phyloP scores from a whole-genome alignment of 352 stramenopile species.

The Elongisporangium anandrum region DNA sequence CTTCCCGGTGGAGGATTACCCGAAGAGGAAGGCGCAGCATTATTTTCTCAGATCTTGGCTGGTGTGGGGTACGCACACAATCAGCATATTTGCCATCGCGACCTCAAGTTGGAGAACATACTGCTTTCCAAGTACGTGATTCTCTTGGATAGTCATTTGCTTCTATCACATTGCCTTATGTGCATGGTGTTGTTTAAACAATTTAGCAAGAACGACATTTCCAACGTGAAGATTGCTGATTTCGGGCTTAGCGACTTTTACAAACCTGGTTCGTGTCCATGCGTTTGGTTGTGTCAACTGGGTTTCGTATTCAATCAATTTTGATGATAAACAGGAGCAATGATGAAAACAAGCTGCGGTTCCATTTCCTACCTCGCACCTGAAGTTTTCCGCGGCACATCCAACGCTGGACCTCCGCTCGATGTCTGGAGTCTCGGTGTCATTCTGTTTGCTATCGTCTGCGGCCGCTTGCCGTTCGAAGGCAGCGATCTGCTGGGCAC shows the following conservation, averaged over 20 bases:
- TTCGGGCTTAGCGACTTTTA: slow-evolving; percentile 88
- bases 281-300: background rate
- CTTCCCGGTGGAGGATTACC: slow-evolving; percentile 38
- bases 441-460: slow-evolving; percentile 85
- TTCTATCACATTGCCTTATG: background rate
- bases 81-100: slow-evolving; percentile 87
- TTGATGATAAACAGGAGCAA: slow-evolving; percentile 26
- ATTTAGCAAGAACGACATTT: slow-evolving; percentile 81
- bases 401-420: slow-evolving; percentile 78
- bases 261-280: slow-evolving; percentile 38
- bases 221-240: slow-evolving; percentile 83
- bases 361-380: slow-evolving; percentile 85
- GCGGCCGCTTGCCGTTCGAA: slow-evolving; percentile 80
- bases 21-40: slow-evolving; percentile 54
- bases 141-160: background rate
- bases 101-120: slow-evolving; percentile 89
- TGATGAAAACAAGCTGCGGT: slow-evolving; percentile 86
- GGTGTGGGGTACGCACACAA: slow-evolving; percentile 86
- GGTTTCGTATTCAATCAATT: background rate
- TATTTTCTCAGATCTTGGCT: slow-evolving; percentile 76
- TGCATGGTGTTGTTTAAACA: background rate
- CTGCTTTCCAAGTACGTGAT: slow-evolving; percentile 60
- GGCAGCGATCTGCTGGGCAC: slow-evolving; percentile 68
- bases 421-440: slow-evolving; percentile 90
- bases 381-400: slow-evolving; percentile 84